Conservation (phyloP, 352 stramenopile genomes). For the Globisporangium solare region DNA sequence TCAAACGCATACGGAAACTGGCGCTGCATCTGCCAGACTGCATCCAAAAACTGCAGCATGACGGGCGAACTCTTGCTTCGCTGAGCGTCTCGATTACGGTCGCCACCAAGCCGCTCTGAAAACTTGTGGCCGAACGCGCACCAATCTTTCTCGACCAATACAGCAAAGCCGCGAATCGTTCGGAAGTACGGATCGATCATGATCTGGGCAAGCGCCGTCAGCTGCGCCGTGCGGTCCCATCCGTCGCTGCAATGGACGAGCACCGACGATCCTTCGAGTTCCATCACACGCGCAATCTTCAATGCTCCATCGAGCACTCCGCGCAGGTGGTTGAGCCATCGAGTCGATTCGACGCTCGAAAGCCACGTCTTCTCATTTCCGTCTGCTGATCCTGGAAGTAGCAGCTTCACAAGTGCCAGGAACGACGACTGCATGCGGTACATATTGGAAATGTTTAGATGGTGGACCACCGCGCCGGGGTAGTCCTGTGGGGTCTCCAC, state of each 20-base stretch:
- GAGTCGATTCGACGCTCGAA: slow-evolving; percentile 67
- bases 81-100: slow-evolving; percentile 72
- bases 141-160: slow-evolving; percentile 87
- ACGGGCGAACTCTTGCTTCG: slow-evolving; percentile 78
- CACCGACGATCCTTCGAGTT: slow-evolving; percentile 72
- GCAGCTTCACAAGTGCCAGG: slow-evolving; percentile 62
- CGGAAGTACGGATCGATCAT: slow-evolving; percentile 88
- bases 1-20: slow-evolving; percentile 83
- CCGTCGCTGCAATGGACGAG: slow-evolving; percentile 88
- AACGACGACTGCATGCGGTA: slow-evolving; percentile 89
- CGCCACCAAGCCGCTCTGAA: slow-evolving; percentile 53
- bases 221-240: slow-evolving; percentile 83
- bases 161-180: slow-evolving; percentile 78
- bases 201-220: slow-evolving; percentile 73
- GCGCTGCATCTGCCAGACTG: slow-evolving; percentile 77
- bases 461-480: slow-evolving; percentile 66
- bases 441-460: slow-evolving; percentile 92
- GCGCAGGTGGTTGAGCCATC: slow-evolving; percentile 83
- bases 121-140: slow-evolving; percentile 86
- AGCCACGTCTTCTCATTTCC: slow-evolving; percentile 69
- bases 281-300: slow-evolving; percentile 84
- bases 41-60: slow-evolving; percentile 86
- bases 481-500: slow-evolving; percentile 87
- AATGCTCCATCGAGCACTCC: slow-evolving; percentile 76
- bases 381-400: slow-evolving; percentile 54